These are phyloP conservation scores for Arachis monticola DNA, from an alignment of 331 rosid species.

Conservation along the genomic window DNA sequence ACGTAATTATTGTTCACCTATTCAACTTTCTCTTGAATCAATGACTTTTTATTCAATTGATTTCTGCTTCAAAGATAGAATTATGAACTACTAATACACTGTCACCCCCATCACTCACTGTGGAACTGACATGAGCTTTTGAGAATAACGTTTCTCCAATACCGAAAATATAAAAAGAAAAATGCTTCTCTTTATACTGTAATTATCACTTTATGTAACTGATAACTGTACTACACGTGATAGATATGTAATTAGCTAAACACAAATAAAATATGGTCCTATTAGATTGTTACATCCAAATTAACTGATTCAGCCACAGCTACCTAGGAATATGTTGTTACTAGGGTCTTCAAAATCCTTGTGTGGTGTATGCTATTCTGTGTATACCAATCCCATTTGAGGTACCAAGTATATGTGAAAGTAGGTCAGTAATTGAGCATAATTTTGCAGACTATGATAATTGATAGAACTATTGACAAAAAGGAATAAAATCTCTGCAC, in stretches of 20 bases:
- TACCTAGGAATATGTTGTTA: slow-evolving; percentile 29
- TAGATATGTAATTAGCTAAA: slow-evolving; percentile 17
- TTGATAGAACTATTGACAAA: background rate
- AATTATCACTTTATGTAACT: slow-evolving; percentile 21
- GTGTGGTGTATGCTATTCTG: slow-evolving; percentile 13
- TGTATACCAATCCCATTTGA: slow-evolving; percentile 1
- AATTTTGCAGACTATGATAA: background rate
- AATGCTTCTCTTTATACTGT: too few species aligned
- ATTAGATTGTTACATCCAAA: slow-evolving; percentile 27
- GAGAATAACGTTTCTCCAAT: too few species aligned
- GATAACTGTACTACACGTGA: slow-evolving; percentile 34
- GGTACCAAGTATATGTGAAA: slow-evolving; percentile 34
- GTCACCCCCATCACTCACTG: too few species aligned
- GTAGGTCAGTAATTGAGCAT: slow-evolving; percentile 38
- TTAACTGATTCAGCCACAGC: slow-evolving; percentile 41
- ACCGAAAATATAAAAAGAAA: too few species aligned
- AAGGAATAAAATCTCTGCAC: background rate
- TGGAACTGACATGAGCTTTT: too few species aligned
- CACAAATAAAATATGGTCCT: slow-evolving; percentile 31
- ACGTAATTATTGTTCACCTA: background rate
- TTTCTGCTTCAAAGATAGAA: too few species aligned
- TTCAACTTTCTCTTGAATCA: too few species aligned
- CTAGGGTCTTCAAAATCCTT: slow-evolving; percentile 47
- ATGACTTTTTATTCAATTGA: too few species aligned
- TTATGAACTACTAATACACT: too few species aligned